Evolutionary conservation across 2,329 filamentous ascomycete genomes (phyloP).

Genomic region (Plenodomus tracheiphilus): DNA sequence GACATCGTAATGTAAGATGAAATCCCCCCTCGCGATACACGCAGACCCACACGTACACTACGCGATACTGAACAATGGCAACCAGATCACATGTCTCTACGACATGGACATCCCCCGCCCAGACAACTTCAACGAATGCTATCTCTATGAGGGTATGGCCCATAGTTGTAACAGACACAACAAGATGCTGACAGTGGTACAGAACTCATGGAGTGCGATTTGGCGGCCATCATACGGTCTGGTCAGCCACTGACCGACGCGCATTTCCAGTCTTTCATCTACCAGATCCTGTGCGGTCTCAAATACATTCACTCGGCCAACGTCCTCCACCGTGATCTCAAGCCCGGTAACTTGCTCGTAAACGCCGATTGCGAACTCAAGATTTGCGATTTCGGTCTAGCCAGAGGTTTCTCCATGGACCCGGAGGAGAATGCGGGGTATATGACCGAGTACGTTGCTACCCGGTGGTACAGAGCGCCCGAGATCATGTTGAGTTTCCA

Average conservation of each 20-base stretch:
- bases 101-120: constrained; percentile 99
- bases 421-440: constrained; percentile 98
- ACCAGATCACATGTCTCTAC: constrained; percentile 94
- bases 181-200: constrained; percentile 26
- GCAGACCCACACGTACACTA: constrained; percentile 34
- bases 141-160: constrained; percentile 86
- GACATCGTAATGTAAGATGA: constrained; percentile 52
- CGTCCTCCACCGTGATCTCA: constrained; percentile 93
- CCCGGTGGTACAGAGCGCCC: constrained; percentile 96
- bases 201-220: constrained; percentile 99
- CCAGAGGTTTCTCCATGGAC: constrained; percentile 93
- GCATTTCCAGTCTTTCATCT: constrained; percentile 99
- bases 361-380: constrained; percentile 99
- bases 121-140: constrained; percentile 98
- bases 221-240: constrained; percentile 96
- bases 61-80: constrained; percentile 43
- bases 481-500: constrained; percentile 99
- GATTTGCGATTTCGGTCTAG: constrained; percentile 97
- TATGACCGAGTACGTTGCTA: constrained; percentile 99
- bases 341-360: constrained; percentile 94
- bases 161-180: neutral
- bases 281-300: constrained; percentile 97
- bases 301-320: constrained; percentile 99
- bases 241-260: constrained; percentile 96
- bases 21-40: constrained; percentile 51